phyloP scores from a whole-genome alignment of 345 rosid species.

The Eucalyptus coolabah region DNA sequence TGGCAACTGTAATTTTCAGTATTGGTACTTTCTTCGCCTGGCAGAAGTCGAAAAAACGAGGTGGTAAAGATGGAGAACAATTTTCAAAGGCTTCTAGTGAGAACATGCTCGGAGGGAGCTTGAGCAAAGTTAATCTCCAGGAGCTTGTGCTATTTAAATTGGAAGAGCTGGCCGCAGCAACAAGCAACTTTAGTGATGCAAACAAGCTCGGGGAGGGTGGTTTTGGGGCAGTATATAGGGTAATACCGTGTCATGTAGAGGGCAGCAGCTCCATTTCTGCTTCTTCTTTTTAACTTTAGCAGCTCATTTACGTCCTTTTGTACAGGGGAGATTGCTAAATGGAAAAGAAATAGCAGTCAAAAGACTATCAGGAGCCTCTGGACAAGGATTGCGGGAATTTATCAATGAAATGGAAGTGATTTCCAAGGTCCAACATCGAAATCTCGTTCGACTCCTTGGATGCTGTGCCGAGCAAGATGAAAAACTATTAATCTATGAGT shows the following conservation, averaged over 20 bases:
- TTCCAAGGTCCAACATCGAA: conserved; percentile 23
- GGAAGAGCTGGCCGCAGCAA: conserved; percentile 19
- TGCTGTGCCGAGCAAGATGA: conserved; percentile 17
- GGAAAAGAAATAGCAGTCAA: conserved; percentile 33
- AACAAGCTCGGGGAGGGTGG: conserved; percentile 21
- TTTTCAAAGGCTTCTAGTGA: neutral
- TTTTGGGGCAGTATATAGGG: conserved; percentile 12
- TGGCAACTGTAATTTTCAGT: neutral
- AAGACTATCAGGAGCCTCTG: conserved; percentile 11
- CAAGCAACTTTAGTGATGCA: conserved; percentile 4
- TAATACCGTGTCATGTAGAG: neutral
- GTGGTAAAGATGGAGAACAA: neutral
- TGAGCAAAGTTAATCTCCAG: neutral
- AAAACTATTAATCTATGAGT: conserved; percentile 18
- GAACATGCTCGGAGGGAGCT: neutral
- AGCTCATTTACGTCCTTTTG: neutral
- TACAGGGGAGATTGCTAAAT: conserved; percentile 7
- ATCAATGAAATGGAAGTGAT: conserved; percentile 23
- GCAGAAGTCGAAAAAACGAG: neutral
- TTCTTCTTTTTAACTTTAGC: neutral
- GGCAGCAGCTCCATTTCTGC: neutral
- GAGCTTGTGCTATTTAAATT: conserved; percentile 20
- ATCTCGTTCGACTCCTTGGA: conserved; percentile 20
- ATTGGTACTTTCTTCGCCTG: neutral
- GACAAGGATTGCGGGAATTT: conserved; percentile 21